Percentiles rank a stretch among this genome's conserved stretches.
Evolutionary conservation across 805 yeast species (phyloP).

Genomic region (Kuraishia piskuri): DNA sequence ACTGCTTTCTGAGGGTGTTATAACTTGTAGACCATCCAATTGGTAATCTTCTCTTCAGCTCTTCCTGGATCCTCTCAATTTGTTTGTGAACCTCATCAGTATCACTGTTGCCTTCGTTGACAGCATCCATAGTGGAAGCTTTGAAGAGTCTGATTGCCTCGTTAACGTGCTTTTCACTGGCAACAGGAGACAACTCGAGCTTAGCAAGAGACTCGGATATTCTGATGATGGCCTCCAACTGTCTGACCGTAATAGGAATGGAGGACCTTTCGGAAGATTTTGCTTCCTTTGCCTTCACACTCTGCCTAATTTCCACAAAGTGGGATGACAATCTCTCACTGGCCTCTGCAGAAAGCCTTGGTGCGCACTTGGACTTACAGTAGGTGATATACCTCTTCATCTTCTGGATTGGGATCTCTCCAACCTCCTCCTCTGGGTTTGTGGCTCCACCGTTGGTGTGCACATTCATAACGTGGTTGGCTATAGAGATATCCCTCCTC

Average conservation of each 20-base stretch:
- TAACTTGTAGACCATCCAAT: conserved; percentile 95
- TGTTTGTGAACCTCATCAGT: conserved; percentile 56
- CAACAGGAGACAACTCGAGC: conserved; percentile 72
- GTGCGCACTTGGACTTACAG: conserved; percentile 87
- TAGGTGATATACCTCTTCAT: conserved; percentile 92
- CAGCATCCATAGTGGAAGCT: conserved; percentile 96
- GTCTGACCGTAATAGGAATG: conserved; percentile 96
- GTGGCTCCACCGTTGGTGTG: conserved; percentile 67
- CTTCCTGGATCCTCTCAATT: conserved; percentile 73
- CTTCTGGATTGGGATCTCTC: conserved; percentile 82
- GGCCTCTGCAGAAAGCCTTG: conserved; percentile 82
- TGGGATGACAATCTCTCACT: conserved; percentile 85
- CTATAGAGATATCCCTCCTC: conserved; percentile 78
- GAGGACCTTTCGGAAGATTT: conserved; percentile 84
- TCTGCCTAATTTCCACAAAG: conserved; percentile 83
- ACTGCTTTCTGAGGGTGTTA: conserved; percentile 74
- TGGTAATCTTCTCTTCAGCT: conserved; percentile 83
- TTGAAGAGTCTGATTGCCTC: conserved; percentile 92
- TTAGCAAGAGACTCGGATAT: conserved; percentile 93
- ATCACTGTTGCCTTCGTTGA: conserved; percentile 40
- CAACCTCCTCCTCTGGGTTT: conserved; percentile 36
- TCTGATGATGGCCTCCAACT: conserved; percentile 93
- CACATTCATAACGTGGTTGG: conserved; percentile 89
- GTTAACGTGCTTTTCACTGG: conserved; percentile 82
- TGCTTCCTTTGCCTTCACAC: conserved; percentile 72